phyloP scores from a whole-genome alignment of 768 basidiomycete species.

The Mycena indigotica region DNA sequence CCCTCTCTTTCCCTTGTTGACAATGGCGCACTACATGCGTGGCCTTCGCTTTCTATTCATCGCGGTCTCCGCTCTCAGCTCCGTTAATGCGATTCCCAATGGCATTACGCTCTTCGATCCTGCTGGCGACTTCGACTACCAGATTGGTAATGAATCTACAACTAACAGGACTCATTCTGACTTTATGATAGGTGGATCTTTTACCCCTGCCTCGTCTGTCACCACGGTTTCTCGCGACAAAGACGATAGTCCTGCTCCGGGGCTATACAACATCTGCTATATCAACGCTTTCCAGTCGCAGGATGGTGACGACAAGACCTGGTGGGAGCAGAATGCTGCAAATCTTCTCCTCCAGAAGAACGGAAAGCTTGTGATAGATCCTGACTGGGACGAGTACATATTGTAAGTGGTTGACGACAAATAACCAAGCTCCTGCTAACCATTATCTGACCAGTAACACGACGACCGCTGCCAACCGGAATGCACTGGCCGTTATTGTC shows the following conservation, averaged over 20 bases:
- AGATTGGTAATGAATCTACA: not conserved
- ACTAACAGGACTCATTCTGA: not conserved
- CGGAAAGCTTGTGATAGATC: not conserved
- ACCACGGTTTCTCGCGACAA: not conserved
- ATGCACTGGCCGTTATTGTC: slow-evolving; percentile 1
- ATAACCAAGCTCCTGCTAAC: too few relatives aligned
- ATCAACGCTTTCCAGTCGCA: slow-evolving; percentile 14
- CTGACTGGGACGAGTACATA: slow-evolving; percentile 8
- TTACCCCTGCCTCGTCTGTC: not conserved
- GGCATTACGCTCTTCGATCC: not conserved
- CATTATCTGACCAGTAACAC: not conserved
- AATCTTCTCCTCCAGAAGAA: not conserved
- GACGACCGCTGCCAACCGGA: slow-evolving; percentile 7
- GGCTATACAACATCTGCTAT: slow-evolving; percentile 14
- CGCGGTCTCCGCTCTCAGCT: not conserved
- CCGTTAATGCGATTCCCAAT: not conserved
- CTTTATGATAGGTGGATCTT: not conserved
- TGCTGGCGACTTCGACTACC: not conserved
- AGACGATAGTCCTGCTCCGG: not conserved
- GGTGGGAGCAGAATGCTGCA: not conserved
- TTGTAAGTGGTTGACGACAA: too few relatives aligned
- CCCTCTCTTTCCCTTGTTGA: too few relatives aligned
- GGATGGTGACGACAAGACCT: not conserved
- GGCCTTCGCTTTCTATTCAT: not conserved
- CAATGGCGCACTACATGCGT: not conserved